These are phyloP conservation scores for Amanita thiersii DNA, from an alignment of 768 basidiomycete species.

Conservation along the genomic window DNA sequence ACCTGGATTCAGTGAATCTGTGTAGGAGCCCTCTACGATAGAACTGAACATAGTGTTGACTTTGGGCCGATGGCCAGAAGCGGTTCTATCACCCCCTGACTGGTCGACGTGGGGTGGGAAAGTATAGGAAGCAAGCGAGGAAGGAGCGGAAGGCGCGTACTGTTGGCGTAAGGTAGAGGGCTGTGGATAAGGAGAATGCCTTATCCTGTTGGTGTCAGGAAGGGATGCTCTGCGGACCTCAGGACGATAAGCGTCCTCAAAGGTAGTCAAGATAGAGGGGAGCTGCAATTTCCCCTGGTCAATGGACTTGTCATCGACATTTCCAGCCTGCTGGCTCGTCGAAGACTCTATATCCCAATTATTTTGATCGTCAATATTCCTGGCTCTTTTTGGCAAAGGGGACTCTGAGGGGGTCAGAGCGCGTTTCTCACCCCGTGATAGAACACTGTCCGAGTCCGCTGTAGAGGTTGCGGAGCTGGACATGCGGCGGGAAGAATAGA, in stretches of 20 bases:
- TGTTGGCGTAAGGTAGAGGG: constrained; percentile 37
- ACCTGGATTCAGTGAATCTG: constrained; percentile 40
- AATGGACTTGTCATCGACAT: constrained; percentile 29
- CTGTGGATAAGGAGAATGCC: constrained; percentile 48
- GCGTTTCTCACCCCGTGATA: constrained; percentile 56
- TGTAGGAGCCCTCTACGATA: constrained; percentile 25
- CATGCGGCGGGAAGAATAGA: constrained; percentile 63
- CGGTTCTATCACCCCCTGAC: constrained; percentile 27
- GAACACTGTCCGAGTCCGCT: constrained; percentile 57
- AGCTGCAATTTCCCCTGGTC: constrained; percentile 56
- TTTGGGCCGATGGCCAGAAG: constrained; percentile 29
- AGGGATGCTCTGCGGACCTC: constrained; percentile 58
- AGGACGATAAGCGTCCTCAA: constrained; percentile 51
- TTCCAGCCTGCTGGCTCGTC: constrained; percentile 16
- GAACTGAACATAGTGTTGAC: constrained; percentile 41
- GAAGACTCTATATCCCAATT: constrained; percentile 27
- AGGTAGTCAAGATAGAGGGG: constrained; percentile 65
- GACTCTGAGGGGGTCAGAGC: constrained; percentile 47
- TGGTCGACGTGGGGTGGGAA: constrained; percentile 47
- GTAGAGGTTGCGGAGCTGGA: constrained; percentile 66
- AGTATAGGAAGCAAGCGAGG: constrained; percentile 39
- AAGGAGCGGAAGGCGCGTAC: constrained; percentile 36
- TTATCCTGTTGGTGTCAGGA: constrained; percentile 43
- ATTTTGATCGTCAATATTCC: constrained; percentile 24
- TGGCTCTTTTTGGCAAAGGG: constrained; percentile 43